Conservation (phyloP, 2,329 filamentous ascomycete species). For the Colletotrichum navitas region DNA sequence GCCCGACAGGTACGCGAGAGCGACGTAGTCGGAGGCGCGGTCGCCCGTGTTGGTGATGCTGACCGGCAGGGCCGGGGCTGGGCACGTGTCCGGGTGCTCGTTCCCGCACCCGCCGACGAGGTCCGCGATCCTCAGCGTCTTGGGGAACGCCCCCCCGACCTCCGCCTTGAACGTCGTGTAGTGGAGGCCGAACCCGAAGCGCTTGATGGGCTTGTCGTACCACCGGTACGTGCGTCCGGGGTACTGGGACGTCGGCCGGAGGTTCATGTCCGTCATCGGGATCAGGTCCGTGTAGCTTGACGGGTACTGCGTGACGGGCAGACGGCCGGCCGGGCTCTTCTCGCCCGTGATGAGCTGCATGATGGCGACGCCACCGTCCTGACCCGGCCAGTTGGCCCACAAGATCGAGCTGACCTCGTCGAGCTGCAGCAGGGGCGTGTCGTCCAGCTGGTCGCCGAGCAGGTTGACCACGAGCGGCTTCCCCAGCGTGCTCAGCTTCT, state of each 20-base stretch:
- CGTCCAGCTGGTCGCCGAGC: background rate
- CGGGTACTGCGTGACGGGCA: constrained; percentile 69
- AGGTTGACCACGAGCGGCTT: background rate
- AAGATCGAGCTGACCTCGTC: constrained; percentile 63
- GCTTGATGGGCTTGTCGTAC: background rate
- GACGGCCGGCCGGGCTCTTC: constrained; percentile 62
- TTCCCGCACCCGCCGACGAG: background rate
- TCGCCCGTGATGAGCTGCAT: constrained; percentile 66
- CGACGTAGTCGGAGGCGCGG: constrained; percentile 63
- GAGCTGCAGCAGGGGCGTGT: background rate
- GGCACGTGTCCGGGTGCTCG: background rate
- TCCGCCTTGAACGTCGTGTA: background rate
- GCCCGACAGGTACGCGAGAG: constrained; percentile 62
- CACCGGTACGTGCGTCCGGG: constrained; percentile 47
- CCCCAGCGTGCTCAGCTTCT: constrained; percentile 23
- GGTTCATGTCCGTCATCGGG: constrained; percentile 67
- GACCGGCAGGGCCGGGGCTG: background rate
- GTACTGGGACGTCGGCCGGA: constrained; percentile 59
- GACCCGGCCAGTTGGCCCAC: constrained; percentile 71
- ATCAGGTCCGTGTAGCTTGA: constrained; percentile 62
- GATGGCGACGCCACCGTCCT: constrained; percentile 62
- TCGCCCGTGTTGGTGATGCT: constrained; percentile 57
- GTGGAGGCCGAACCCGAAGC: background rate
- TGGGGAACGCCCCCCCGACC: background rate
- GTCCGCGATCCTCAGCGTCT: background rate